Evolutionary conservation across 2,329 filamentous ascomycete species (phyloP).

Genomic region (Daldinia eschscholtzii): DNA sequence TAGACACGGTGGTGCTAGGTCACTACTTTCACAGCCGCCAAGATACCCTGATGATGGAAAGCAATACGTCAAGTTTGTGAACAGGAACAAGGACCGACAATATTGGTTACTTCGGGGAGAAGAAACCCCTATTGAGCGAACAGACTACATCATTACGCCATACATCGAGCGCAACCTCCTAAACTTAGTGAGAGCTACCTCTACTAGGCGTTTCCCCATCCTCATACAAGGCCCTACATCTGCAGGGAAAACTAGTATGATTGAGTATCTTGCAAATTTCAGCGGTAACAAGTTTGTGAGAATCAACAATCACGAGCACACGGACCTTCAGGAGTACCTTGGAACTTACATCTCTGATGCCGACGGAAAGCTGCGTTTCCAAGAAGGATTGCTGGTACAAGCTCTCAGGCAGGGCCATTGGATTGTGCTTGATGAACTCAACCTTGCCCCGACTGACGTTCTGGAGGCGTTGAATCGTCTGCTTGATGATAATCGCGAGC

Average conservation of each 20-base stretch:
- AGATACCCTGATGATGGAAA: slow-evolving; percentile 81
- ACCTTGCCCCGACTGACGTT: slow-evolving; percentile 96
- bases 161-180: slow-evolving; percentile 96
- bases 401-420: slow-evolving; percentile 94
- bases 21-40: slow-evolving; percentile 82
- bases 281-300: slow-evolving; percentile 97
- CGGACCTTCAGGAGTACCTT: slow-evolving; percentile 96
- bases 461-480: slow-evolving; percentile 95
- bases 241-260: slow-evolving; percentile 99
- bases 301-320: slow-evolving; percentile 99
- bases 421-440: slow-evolving; percentile 98
- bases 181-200: slow-evolving; percentile 93
- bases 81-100: slow-evolving; percentile 73
- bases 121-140: slow-evolving; percentile 74
- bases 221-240: slow-evolving; percentile 97
- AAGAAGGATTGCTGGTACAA: slow-evolving; percentile 93
- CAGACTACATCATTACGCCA: slow-evolving; percentile 95
- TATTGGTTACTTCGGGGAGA: slow-evolving; percentile 90
- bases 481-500: slow-evolving; percentile 94
- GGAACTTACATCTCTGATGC: slow-evolving; percentile 91
- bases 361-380: slow-evolving; percentile 88
- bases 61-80: slow-evolving; percentile 83
- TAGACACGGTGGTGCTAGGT: slow-evolving; percentile 74
- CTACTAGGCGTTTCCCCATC: slow-evolving; percentile 91
- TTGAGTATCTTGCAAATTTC: slow-evolving; percentile 95